These are phyloP conservation scores for Aureobasidium sp. DNA, from an alignment of 2,329 filamentous ascomycete species.

Conservation along the genomic window DNA sequence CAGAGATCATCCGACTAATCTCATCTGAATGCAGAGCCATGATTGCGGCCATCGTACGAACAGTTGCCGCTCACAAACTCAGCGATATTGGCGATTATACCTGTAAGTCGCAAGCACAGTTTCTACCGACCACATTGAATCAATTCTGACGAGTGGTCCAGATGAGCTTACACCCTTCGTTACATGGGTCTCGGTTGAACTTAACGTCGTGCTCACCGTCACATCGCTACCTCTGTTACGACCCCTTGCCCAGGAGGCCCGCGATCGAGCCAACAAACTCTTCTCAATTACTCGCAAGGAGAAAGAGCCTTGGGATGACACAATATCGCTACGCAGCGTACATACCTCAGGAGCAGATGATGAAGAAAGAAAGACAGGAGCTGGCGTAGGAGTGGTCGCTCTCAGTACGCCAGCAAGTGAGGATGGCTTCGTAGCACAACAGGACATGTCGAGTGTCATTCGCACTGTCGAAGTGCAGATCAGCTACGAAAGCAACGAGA, in stretches of 20 bases:
- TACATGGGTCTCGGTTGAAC: constrained; percentile 25
- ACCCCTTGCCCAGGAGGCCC: constrained; percentile 20
- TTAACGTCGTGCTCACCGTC: constrained; percentile 30
- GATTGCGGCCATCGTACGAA: constrained; percentile 26
- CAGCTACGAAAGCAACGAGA: constrained; percentile 20
- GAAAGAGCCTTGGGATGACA: constrained; percentile 12
- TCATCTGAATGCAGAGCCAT: constrained; percentile 20
- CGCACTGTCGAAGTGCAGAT: constrained; percentile 22
- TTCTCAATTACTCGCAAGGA: constrained; percentile 16
- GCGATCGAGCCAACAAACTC: constrained; percentile 14
- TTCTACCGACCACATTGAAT: not conserved
- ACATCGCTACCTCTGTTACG: constrained; percentile 26
- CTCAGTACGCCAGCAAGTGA: constrained; percentile 15
- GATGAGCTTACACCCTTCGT: constrained; percentile 23
- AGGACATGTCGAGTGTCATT: constrained; percentile 17
- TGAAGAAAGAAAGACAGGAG: not conserved
- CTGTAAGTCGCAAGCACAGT: constrained; percentile 9
- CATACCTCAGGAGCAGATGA: not conserved
- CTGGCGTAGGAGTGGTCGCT: constrained; percentile 13
- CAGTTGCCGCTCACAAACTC: constrained; percentile 24
- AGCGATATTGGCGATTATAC: constrained; percentile 25
- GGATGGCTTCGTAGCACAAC: constrained; percentile 15
- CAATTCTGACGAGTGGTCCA: not conserved
- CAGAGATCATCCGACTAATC: not conserved
- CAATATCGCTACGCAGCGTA: constrained; percentile 8